A percentile compares a stretch with the other conserved stretches of the same genome.
Evolutionary conservation across 2,329 filamentous ascomycete genomes (phyloP).

Genomic region (Drechmeria coniospora): DNA sequence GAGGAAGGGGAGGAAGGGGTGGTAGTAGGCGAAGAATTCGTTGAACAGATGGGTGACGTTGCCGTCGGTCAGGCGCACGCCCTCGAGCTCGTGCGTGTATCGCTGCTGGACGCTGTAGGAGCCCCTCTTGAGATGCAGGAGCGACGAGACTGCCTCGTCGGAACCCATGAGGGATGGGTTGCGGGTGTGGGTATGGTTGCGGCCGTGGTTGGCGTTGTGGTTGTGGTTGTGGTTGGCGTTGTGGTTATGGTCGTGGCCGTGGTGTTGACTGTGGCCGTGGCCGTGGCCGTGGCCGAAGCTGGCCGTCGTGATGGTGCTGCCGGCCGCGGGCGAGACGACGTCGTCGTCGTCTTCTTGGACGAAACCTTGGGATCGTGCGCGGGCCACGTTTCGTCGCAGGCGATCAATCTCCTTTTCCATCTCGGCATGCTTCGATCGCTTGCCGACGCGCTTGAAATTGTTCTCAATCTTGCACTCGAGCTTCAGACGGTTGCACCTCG

Average conservation of each 20-base stretch:
- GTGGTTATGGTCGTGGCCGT: too few relatives aligned
- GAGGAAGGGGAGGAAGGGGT: conserved; percentile 64
- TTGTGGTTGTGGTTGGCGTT: too few relatives aligned
- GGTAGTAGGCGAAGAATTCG: conserved; percentile 62
- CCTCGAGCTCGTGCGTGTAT: conserved; percentile 46
- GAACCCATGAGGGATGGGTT: conserved; percentile 52
- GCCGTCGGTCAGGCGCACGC: conserved; percentile 48
- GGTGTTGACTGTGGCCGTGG: too few relatives aligned
- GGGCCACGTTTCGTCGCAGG: conserved; percentile 43
- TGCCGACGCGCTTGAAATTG: conserved; percentile 73
- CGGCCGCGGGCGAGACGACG: conserved; percentile 41
- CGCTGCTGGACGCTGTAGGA: conserved; percentile 44
- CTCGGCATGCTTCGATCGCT: conserved; percentile 69
- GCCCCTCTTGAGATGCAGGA: conserved; percentile 50
- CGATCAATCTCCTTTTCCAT: conserved; percentile 73
- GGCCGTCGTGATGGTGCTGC: conserved; percentile 27
- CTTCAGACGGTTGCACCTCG: conserved; percentile 63
- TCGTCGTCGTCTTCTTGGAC: conserved; percentile 39
- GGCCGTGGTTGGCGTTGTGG: too few relatives aligned
- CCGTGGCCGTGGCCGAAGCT: too few relatives aligned
- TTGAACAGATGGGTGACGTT: conserved; percentile 50
- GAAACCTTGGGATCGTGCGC: conserved; percentile 44
- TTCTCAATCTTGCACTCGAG: conserved; percentile 76
- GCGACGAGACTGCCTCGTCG: conserved; percentile 51
- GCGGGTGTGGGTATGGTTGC: conserved; percentile 43